Conservation (phyloP, 192 early-diverging fungal species). For the Diversispora epigaea region DNA sequence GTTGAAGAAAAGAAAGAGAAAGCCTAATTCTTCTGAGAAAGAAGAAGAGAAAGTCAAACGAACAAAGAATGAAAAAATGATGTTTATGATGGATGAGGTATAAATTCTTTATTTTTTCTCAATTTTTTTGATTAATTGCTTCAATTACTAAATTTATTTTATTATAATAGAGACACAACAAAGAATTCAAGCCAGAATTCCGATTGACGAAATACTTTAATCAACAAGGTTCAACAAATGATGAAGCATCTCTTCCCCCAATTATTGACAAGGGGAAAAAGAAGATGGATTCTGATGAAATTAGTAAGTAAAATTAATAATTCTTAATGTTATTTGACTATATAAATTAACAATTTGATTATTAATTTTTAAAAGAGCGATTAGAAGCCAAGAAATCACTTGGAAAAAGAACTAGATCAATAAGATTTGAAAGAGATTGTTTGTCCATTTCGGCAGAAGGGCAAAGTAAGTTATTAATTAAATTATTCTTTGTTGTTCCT, state of each 20-base stretch:
- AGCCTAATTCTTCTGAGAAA: slow-evolving; percentile 13
- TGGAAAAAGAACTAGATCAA: too few relatives aligned
- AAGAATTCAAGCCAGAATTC: slow-evolving; percentile 7
- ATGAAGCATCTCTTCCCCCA: background rate
- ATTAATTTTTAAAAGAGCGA: too few relatives aligned
- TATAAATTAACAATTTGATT: too few relatives aligned
- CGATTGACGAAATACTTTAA: background rate
- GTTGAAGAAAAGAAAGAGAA: slow-evolving; percentile 1
- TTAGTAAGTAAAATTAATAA: too few relatives aligned
- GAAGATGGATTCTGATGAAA: too few relatives aligned
- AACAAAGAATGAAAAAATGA: slow-evolving; percentile 6
- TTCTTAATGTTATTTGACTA: too few relatives aligned
- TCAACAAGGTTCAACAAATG: background rate
- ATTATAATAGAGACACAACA: background rate
- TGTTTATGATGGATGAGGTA: slow-evolving; percentile 22
- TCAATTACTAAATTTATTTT: background rate
- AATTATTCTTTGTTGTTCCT: background rate
- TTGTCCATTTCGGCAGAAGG: too few relatives aligned
- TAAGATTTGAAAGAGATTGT: too few relatives aligned
- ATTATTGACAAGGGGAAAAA: background rate
- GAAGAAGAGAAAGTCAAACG: slow-evolving; percentile 8
- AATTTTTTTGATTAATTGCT: background rate
- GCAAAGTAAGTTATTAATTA: background rate
- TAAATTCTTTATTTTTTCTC: background rate
- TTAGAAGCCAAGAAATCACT: too few relatives aligned